Conservation (phyloP, 306 rosid genomes). For the Trifolium repens region DNA sequence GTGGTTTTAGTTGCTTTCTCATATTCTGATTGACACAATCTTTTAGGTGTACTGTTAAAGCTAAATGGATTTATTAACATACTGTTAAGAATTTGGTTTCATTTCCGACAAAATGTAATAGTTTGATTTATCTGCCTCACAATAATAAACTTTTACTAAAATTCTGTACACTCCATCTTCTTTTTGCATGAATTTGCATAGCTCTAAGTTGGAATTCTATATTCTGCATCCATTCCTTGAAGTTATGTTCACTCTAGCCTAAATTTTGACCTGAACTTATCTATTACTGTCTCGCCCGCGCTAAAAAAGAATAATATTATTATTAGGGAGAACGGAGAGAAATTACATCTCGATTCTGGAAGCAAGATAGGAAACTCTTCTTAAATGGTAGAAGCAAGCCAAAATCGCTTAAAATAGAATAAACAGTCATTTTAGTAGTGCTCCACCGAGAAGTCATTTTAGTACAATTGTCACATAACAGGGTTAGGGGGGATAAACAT, state of each 20-base stretch:
- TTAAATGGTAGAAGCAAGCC: background rate
- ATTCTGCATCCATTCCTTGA: conserved; percentile 1
- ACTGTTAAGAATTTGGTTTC: background rate
- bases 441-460: background rate
- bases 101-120: background rate
- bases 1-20: conserved; percentile 1
- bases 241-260: conserved; percentile 7
- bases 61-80: background rate
- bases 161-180: background rate
- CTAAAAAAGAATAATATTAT: background rate
- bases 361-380: conserved; percentile 1
- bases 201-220: background rate
- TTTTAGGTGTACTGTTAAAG: background rate
- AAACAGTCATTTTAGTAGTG: background rate
- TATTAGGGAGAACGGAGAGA: background rate
- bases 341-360: background rate
- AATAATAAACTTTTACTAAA: background rate
- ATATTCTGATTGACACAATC: background rate
- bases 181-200: conserved; percentile 1
- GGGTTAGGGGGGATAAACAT: conserved; percentile 2
- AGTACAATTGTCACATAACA: background rate
- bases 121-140: background rate
- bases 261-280: conserved; percentile 15
- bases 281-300: background rate
- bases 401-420: conserved; percentile 26